phyloP scores from a whole-genome alignment of 2,329 filamentous ascomycete genomes.

The Colletotrichum sidae region DNA sequence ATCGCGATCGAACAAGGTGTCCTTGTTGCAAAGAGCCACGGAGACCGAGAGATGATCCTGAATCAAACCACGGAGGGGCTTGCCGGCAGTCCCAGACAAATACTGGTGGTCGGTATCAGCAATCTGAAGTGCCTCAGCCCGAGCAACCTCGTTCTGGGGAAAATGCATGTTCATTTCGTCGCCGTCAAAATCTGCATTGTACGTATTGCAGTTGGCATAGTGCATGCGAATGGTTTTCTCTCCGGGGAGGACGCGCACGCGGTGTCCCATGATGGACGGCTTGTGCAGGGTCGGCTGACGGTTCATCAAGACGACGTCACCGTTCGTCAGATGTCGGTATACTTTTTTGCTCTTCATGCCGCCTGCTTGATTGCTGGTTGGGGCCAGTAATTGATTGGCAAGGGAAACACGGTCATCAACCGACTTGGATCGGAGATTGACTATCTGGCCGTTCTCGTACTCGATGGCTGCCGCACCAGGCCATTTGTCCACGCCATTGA shows the following conservation, averaged over 20 bases:
- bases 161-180: slow-evolving; percentile 99
- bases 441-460: slow-evolving; percentile 92
- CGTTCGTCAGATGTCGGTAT: slow-evolving; percentile 93
- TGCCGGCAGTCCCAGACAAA: slow-evolving; percentile 91
- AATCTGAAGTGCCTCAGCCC: slow-evolving; percentile 91
- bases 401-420: slow-evolving; percentile 88
- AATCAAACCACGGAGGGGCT: slow-evolving; percentile 93
- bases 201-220: slow-evolving; percentile 99
- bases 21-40: slow-evolving; percentile 88
- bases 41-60: slow-evolving; percentile 98
- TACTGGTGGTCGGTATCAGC: slow-evolving; percentile 99
- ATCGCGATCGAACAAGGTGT: slow-evolving; percentile 88
- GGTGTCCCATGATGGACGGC: slow-evolving; percentile 98
- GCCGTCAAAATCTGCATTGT: slow-evolving; percentile 99
- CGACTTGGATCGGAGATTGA: slow-evolving; percentile 88
- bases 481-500: slow-evolving; percentile 94
- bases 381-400: slow-evolving; percentile 92
- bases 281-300: slow-evolving; percentile 98
- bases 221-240: slow-evolving; percentile 99
- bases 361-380: slow-evolving; percentile 78
- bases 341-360: slow-evolving; percentile 94
- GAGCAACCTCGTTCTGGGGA: slow-evolving; percentile 93
- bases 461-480: slow-evolving; percentile 95
- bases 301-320: slow-evolving; percentile 98
- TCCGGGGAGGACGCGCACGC: slow-evolving; percentile 88